A percentile compares a stretch with the other conserved stretches of the same genome.
These are phyloP conservation scores for Bruguiera gymnorhiza DNA, from an alignment of 345 rosid genomes.

Conservation along the genomic window DNA sequence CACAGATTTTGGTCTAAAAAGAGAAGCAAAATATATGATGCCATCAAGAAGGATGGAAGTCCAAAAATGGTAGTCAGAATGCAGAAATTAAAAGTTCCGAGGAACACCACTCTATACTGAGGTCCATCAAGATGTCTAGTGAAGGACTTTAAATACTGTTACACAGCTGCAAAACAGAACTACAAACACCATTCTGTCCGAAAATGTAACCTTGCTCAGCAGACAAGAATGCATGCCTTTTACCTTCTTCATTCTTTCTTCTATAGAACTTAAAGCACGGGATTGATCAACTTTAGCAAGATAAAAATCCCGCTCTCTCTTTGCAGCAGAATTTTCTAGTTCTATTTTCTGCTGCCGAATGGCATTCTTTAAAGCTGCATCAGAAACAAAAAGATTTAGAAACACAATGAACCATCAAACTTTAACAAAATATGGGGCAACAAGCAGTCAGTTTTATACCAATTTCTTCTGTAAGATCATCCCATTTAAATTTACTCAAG, in stretches of 20 bases:
- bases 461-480: slow-evolving; percentile 82
- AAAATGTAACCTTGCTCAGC: background rate
- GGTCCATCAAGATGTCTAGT: too few relatives aligned
- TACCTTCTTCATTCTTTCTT: slow-evolving; percentile 84
- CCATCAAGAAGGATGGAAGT: too few relatives aligned
- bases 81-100: background rate
- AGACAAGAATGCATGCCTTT: background rate
- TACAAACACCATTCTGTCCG: too few relatives aligned
- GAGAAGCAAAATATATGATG: too few relatives aligned
- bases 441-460: slow-evolving; percentile 40
- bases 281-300: slow-evolving; percentile 69
- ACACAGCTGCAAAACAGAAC: too few relatives aligned
- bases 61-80: background rate
- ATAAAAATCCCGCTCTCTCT: slow-evolving; percentile 86
- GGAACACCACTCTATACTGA: background rate
- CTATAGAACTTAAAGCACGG: slow-evolving; percentile 61
- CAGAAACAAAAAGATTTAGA: slow-evolving; percentile 25
- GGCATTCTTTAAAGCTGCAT: slow-evolving; percentile 80
- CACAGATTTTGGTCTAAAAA: too few relatives aligned
- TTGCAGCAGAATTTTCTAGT: slow-evolving; percentile 85
- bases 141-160: too few relatives aligned
- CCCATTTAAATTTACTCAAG: slow-evolving; percentile 96
- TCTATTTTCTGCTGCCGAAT: slow-evolving; percentile 73
- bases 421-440: background rate
- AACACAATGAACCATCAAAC: background rate